Evolutionary conservation across 345 rosid genomes (phyloP), one percentile per base, ranked within the genome.

Genomic region (Heritiera littoralis): DNA sequence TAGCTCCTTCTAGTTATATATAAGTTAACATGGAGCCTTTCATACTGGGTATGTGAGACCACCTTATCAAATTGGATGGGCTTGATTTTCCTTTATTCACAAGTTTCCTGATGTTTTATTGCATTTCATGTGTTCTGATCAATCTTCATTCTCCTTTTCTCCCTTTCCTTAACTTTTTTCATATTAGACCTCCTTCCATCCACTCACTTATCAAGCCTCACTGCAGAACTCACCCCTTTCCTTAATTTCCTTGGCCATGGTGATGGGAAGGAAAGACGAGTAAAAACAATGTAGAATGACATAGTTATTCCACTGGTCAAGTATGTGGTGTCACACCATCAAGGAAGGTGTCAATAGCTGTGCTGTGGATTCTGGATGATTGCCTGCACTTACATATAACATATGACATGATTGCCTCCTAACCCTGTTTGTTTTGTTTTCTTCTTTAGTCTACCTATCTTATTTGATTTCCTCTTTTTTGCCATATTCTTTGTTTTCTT

Each of bases 171-270:
- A 5, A 2, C 15, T 8, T 17, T 66, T 66, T 18, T 15, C 41
- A 63, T 65, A 46, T 65, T 65, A 15, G 46, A 65, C 52, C 48
- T 45, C 28, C 72, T 67, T 67, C 52, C 69, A 65, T 35, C 69
- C 46, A 35, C 69, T 65, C 69, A 20, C 0, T 20, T 18, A 14
- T 11, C 35, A 68, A 45, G 54, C 73, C 28, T 18, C 60, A 56
- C 9, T 56, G 28, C 60, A 2, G 28, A n/a, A 56, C 60, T 20
- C 32, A 64, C 38, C 28, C 28, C 15, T 5, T 68, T 68, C 48
- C 54, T 68, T 68, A 43, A 46, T 68, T n/a, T 68, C 38, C 17
- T 68, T 41, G 5, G 18, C 73, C 73, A 68, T 45, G 73, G 38
- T 68, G 72, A 67, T 43, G 54, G 45, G 68, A 17, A 15, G 15